Conservation (phyloP, 768 basidiomycete species). For the Gloeophyllum trabeum region DNA sequence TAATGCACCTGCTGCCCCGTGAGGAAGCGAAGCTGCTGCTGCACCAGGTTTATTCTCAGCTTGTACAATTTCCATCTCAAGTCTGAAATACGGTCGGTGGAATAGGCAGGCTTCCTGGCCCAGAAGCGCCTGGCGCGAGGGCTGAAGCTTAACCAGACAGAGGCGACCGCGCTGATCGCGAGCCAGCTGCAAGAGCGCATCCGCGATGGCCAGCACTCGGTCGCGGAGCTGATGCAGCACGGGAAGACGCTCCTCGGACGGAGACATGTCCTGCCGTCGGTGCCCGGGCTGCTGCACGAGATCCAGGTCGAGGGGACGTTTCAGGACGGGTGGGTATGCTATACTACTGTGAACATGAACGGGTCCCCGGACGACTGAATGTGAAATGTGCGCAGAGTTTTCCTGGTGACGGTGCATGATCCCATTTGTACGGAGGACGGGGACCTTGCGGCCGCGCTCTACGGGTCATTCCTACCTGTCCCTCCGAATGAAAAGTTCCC, state of each 20-base stretch:
- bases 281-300: conserved; percentile 65
- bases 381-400: conserved; percentile 53
- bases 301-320: conserved; percentile 96
- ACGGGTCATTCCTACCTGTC: conserved; percentile 85
- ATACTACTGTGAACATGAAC: neutral
- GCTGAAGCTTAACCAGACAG: conserved; percentile 73
- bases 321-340: conserved; percentile 54
- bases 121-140: conserved; percentile 96
- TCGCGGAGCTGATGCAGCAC: conserved; percentile 86
- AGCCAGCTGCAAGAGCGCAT: conserved; percentile 91
- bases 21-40: conserved; percentile 69
- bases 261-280: conserved; percentile 79
- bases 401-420: conserved; percentile 95
- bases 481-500: conserved; percentile 63
- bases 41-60: conserved; percentile 37
- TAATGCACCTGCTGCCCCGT: conserved; percentile 64
- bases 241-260: conserved; percentile 85
- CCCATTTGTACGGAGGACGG: conserved; percentile 83
- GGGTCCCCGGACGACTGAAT: conserved; percentile 2
- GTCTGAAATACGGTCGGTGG: conserved; percentile 3
- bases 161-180: conserved; percentile 84
- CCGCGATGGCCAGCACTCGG: conserved; percentile 79
- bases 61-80: conserved; percentile 1
- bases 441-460: conserved; percentile 74
- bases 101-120: conserved; percentile 75